Conservation (phyloP, 345 rosid genomes). For the Lepidium didymum region DNA sequence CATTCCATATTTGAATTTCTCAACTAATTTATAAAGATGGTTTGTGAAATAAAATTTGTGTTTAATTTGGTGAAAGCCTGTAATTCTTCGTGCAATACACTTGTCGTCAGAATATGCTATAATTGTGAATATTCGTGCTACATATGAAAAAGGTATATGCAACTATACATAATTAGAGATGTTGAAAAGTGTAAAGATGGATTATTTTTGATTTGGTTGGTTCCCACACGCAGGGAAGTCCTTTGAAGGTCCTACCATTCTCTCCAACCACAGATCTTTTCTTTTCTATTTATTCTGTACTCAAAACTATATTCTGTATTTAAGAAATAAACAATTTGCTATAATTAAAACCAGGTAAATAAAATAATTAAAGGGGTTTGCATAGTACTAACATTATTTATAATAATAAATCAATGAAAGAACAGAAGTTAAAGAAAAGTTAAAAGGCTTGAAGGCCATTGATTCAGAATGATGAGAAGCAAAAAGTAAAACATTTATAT, state of each 20-base stretch:
- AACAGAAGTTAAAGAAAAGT: conserved; percentile 2
- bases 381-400: background rate
- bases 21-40: background rate
- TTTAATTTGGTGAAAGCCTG: background rate
- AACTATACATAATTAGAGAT: background rate
- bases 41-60: background rate
- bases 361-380: background rate
- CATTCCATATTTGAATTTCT: background rate
- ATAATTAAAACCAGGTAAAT: background rate
- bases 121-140: conserved; percentile 3
- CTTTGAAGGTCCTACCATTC: conserved; percentile 19
- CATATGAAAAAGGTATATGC: background rate
- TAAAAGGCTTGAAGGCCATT: background rate
- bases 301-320: background rate
- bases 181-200: conserved; percentile 24
- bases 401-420: background rate
- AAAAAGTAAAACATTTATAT: background rate
- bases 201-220: conserved; percentile 26
- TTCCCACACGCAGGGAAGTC: conserved; percentile 47
- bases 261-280: background rate
- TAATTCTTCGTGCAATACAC: background rate
- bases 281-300: background rate
- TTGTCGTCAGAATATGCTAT: conserved; percentile 11
- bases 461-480: conserved; percentile 1
- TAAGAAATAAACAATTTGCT: background rate